Evolutionary conservation across 129 eudicot genomes (phyloP), one percentile per base, ranked within the genome.

Genomic region (Centella asiatica): DNA sequence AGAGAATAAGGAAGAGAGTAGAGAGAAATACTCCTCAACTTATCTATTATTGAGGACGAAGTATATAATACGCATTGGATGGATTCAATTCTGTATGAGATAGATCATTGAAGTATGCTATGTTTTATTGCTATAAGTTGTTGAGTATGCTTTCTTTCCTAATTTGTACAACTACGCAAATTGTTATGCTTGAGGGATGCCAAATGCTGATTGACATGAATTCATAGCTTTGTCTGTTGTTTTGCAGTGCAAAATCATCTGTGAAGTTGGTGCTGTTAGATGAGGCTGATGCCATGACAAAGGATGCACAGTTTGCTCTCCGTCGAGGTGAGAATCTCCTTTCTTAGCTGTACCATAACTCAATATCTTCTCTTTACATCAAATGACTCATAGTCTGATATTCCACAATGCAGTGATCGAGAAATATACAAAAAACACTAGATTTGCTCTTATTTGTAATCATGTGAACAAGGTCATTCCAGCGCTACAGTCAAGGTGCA

Each of bases 201-300:
- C 18, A 10, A 8, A 6, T 9, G 22, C 53, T 62, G 15, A 22
- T 32, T 25, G 4, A 1, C 26, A 44, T 42, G 4, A 32, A 64
- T n/a, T 20, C 46, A 13, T 57, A 36, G 20, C 2, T 9, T 64
- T 37, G 13, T 29, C 24, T 70, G 1, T 57, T 68, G 29, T 66
- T 60, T 67, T 59, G 71, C 76, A 92, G 98, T 51, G 77, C 95
- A 31, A 92, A 92, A 69, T 70, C 81, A 27, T 63, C 85, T 23
- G 90, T 92, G 44, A 92, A 92, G 59, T 71, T 92, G 74, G 95
- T 92, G 19, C 81, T 92, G 44, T 76, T 92, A 85, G 98, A 92
- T 64, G 98, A 92, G 74, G 81, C 95, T 37, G 98, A 92, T 78
- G 99, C 99, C 62, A 92, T 92, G 99, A 92, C 99, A 33, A 92